phyloP scores from a whole-genome alignment of 495 filamentous ascomycete genomes.

The Xylaria longipes region DNA sequence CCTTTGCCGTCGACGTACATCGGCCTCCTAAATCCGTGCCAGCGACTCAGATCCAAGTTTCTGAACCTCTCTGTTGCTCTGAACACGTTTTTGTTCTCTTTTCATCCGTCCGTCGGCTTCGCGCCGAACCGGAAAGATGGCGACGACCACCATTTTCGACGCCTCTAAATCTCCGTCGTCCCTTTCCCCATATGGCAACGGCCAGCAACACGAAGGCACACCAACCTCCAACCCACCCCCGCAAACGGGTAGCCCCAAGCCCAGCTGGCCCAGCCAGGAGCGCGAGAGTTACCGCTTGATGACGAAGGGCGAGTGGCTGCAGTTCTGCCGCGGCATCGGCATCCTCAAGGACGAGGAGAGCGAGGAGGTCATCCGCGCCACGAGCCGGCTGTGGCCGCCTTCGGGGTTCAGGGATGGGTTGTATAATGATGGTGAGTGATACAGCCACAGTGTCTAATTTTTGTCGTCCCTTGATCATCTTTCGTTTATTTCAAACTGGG shows the following conservation, averaged over 20 bases:
- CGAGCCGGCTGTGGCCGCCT: constrained; percentile 51
- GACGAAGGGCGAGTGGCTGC: constrained; percentile 50
- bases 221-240: neutral
- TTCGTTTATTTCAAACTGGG: no score
- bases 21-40: neutral
- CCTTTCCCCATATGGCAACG: neutral
- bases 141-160: constrained; percentile 22
- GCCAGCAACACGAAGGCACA: neutral
- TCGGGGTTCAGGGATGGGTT: constrained; percentile 52
- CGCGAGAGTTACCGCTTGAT: constrained; percentile 42
- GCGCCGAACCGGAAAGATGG: neutral
- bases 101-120: no score
- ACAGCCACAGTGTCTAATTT: neutral
- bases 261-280: neutral
- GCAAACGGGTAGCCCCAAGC: neutral
- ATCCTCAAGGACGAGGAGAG: constrained; percentile 52
- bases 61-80: neutral
- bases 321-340: constrained; percentile 52
- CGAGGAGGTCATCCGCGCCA: constrained; percentile 49
- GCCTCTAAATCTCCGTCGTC: neutral
- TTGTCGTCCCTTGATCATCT: neutral
- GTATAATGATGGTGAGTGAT: constrained; percentile 44
- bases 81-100: no score
- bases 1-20: neutral
- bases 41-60: neutral